Evolutionary conservation across 331 rosid genomes (phyloP), one percentile per base, ranked within the genome.

Genomic region (Phaseolus coccineus): DNA sequence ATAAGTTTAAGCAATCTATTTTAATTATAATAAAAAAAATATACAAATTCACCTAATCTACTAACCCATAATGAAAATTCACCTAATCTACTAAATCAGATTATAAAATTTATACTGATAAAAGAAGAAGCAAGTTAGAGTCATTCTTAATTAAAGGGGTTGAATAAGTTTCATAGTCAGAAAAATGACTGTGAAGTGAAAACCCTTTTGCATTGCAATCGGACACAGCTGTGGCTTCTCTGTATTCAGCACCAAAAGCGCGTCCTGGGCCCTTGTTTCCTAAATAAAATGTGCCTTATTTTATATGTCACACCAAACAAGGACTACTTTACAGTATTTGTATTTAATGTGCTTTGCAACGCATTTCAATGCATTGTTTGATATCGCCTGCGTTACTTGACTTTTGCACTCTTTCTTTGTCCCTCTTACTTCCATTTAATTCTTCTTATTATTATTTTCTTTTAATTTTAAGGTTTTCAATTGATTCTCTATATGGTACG

Each of bases 221-320:
- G 1, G 2, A 55, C 52, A 91, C 93, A 94, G 98, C 97, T 94
- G 92, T 80, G 78, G 80, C 87, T 81, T 68, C 82, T 73, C 98
- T 94, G 97, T 74, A 88, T 68, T 77, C 94, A 85, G 58, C 82
- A 82, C 84, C 69, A 58, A 94, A 90, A 91, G 81, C 98, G 98
- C 98, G 98, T 94, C 40, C 33, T 71, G 82, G 75, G 47, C 77
- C 67, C 79, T 73, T 74, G 10, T 76, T 70, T 68, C 64, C 66
- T 76, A 85, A 65, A 82, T 81, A 19, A 88, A 46, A 44, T 16
- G 14, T 31, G 11, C 69, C 28, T 59, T 63, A 47, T 58, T 46
- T 22, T 44, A 63, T 63, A 52, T 80, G 46, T 59, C 37, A 42
- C 51, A 50, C 74, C 66, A 48, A 78, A 73, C 48, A 5, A 62